A percentile compares a stretch with the other conserved stretches of the same genome.
Conservation (phyloP, 2,329 filamentous ascomycete genomes). For the Ophidiomyces ophidiicola region DNA sequence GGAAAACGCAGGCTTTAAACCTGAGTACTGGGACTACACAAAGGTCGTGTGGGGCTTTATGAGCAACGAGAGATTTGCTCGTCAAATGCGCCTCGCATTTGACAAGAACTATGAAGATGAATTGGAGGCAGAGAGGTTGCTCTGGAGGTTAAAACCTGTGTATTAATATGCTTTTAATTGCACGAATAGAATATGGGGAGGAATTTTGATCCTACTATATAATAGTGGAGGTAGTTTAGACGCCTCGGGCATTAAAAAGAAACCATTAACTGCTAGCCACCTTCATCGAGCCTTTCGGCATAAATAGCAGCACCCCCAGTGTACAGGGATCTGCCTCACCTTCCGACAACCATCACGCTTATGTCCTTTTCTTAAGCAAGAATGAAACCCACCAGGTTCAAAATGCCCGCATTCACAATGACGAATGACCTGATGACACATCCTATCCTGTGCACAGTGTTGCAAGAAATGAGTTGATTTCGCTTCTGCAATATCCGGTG, state of each 20-base stretch:
- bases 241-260: not conserved
- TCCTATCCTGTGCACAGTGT: no score
- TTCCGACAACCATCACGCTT: conserved; percentile 1
- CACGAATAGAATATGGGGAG: no score
- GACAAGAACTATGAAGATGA: conserved; percentile 12
- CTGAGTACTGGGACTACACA: conserved; percentile 16
- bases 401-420: conserved; percentile 12
- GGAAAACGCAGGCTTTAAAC: conserved; percentile 14
- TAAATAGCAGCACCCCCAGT: conserved; percentile 9
- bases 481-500: no score
- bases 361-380: conserved; percentile 5
- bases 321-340: conserved; percentile 9
- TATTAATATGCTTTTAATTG: conserved; percentile 4
- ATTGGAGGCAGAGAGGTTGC: conserved; percentile 7
- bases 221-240: no score
- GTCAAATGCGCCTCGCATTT: conserved; percentile 8
- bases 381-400: conserved; percentile 11
- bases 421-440: conserved; percentile 14
- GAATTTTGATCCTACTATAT: no score
- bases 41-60: conserved; percentile 7
- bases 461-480: no score
- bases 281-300: conserved; percentile 6
- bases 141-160: conserved; percentile 5
- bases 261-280: not conserved
- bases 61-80: not conserved